Evolutionary conservation across 305 asterid species (phyloP).

Genomic region (Solanum aculeatissimum): DNA sequence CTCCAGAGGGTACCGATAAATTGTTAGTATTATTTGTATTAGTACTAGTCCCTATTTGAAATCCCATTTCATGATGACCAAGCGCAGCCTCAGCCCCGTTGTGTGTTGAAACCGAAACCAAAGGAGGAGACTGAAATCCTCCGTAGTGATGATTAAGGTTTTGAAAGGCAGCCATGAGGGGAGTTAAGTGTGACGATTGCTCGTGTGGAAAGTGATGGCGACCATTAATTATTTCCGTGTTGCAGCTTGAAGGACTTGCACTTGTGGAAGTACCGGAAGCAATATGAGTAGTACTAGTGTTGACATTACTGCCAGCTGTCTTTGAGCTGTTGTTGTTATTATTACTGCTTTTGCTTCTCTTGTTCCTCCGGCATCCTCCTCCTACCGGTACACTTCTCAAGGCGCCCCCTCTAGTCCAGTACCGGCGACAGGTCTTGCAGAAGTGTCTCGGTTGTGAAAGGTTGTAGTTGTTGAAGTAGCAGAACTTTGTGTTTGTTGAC

Average conservation of each 20-base stretch:
- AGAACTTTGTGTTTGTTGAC: constrained; percentile 5
- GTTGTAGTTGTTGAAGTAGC: constrained; percentile 9
- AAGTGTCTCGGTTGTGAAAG: constrained; percentile 6
- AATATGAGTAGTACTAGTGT: neutral
- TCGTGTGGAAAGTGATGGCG: neutral
- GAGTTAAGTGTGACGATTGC: neutral
- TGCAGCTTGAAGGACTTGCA: neutral
- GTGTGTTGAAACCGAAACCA: neutral
- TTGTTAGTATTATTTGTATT: neutral
- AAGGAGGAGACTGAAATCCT: neutral
- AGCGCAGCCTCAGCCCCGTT: neutral
- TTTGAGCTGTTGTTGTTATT: neutral
- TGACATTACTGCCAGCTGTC: neutral
- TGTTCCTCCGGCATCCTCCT: constrained; percentile 13
- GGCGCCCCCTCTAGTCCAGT: constrained; percentile 6
- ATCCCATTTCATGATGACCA: constrained; percentile 2
- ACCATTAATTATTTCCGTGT: neutral
- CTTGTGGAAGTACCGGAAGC: neutral
- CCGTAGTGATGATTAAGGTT: neutral
- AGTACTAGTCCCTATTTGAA: neutral
- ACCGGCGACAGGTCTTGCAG: constrained; percentile 6
- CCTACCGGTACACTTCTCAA: constrained; percentile 7
- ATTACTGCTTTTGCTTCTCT: neutral
- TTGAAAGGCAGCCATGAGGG: constrained; percentile 2
- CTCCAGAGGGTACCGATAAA: neutral